Evolutionary conservation across 768 basidiomycete species (phyloP).

Genomic region (Galerina sulciceps): DNA sequence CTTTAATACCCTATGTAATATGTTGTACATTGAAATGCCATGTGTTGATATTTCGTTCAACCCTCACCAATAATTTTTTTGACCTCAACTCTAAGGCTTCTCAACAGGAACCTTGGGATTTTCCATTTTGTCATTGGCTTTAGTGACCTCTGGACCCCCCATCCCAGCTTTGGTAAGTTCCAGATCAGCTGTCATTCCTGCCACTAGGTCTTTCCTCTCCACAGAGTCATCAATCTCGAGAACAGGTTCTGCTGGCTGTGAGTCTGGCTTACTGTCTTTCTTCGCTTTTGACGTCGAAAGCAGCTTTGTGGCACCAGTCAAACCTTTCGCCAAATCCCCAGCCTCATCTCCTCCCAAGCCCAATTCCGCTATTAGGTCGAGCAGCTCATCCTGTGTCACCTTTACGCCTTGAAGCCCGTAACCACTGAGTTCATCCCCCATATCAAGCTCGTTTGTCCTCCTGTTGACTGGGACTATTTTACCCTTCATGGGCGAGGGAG

Average conservation of each 20-base stretch:
- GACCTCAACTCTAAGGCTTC: background rate
- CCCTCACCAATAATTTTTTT: background rate
- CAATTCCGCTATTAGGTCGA: conserved; percentile 71
- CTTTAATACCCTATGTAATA: conserved; percentile 1
- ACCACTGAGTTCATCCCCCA: conserved; percentile 69
- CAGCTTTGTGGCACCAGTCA: conserved; percentile 40
- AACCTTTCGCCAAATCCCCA: conserved; percentile 70
- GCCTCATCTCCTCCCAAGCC: conserved; percentile 82
- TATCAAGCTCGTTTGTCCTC: conserved; percentile 58
- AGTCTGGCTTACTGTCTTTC: background rate
- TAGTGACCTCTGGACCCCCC: background rate
- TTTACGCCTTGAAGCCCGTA: conserved; percentile 78
- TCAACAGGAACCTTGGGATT: background rate
- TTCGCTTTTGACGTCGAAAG: conserved; percentile 8
- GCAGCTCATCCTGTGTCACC: conserved; percentile 76
- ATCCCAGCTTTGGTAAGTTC: conserved; percentile 1
- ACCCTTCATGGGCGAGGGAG: conserved; percentile 47
- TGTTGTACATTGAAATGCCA: conserved; percentile 4
- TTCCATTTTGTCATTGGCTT: background rate
- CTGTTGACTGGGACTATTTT: conserved; percentile 56
- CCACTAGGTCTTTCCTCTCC: conserved; percentile 8
- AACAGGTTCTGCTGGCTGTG: background rate
- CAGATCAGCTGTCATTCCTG: background rate
- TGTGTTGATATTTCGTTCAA: background rate
- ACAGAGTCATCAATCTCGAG: background rate